Percentiles rank a stretch among this genome's conserved stretches.
Conservation (phyloP, 495 filamentous ascomycete species). For the Aspergillus hancockii region DNA sequence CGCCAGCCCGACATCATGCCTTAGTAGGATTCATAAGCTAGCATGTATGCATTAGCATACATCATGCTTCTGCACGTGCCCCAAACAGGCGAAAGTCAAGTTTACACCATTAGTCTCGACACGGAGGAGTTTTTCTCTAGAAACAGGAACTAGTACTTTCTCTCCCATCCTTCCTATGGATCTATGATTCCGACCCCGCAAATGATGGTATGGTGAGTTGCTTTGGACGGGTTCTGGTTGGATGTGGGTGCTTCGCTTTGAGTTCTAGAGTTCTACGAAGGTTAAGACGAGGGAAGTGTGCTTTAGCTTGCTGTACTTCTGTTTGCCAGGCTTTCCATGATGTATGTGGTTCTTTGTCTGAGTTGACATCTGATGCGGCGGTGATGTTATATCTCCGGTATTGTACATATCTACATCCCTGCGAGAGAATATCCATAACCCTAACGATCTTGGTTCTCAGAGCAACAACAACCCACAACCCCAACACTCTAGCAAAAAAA, state of each 20-base stretch:
- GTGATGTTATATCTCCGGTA: no score
- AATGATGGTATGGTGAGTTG: not conserved
- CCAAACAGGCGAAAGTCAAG: conserved; percentile 2
- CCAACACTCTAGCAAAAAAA: no score
- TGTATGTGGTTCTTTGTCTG: not conserved
- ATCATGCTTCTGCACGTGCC: conserved; percentile 4
- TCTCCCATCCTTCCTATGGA: not conserved
- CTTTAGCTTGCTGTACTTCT: not conserved
- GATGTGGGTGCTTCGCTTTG: not conserved
- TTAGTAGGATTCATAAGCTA: not conserved
- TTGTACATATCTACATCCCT: no score
- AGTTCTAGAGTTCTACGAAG: not conserved
- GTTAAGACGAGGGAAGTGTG: not conserved
- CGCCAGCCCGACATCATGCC: not conserved
- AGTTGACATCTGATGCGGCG: not conserved
- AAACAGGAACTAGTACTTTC: conserved; percentile 1
- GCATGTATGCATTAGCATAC: conserved; percentile 4
- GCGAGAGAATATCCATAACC: no score
- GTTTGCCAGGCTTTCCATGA: not conserved
- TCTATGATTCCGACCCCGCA: not conserved
- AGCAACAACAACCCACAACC: no score
- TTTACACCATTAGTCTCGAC: not conserved
- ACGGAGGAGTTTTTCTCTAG: not conserved
- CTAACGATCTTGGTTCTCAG: no score
- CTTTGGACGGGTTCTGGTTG: not conserved